These are phyloP conservation scores for Cladosporium austrohemisphaericum DNA, from an alignment of 2,329 filamentous ascomycete species.

Conservation along the genomic window DNA sequence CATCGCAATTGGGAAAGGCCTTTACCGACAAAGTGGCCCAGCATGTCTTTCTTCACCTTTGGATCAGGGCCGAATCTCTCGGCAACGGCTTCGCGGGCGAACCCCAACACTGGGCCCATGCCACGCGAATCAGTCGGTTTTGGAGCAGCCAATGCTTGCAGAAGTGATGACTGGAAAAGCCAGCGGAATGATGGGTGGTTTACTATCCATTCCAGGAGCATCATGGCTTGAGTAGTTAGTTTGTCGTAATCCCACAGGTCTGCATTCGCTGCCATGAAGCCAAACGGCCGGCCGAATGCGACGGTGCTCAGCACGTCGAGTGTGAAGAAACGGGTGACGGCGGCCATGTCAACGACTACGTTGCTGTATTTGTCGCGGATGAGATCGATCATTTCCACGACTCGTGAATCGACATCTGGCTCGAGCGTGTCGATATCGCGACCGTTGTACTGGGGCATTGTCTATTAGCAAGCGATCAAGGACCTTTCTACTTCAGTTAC, in stretches of 20 bases:
- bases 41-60: conserved; percentile 45
- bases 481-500: not conserved
- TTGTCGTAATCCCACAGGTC: conserved; percentile 38
- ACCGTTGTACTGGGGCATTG: conserved; percentile 48
- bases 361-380: conserved; percentile 49
- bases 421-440: conserved; percentile 53
- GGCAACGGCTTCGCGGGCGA: conserved; percentile 25
- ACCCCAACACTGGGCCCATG: conserved; percentile 25
- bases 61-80: conserved; percentile 26
- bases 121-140: conserved; percentile 28
- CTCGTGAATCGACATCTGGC: conserved; percentile 45
- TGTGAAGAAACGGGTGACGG: conserved; percentile 52
- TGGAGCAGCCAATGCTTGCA: conserved; percentile 25
- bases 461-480: conserved; percentile 3
- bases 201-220: conserved; percentile 23
- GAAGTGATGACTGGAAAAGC: conserved; percentile 21
- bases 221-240: conserved; percentile 15
- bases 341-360: conserved; percentile 45
- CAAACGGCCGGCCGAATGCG: conserved; percentile 51
- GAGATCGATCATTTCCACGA: conserved; percentile 47
- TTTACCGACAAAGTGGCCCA: conserved; percentile 47
- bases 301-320: conserved; percentile 55
- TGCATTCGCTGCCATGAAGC: conserved; percentile 48
- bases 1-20: conserved; percentile 37
- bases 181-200: conserved; percentile 25